These are phyloP conservation scores for Babesia microti DNA, from an alignment of 169 alveolate species.

Conservation along the genomic window DNA sequence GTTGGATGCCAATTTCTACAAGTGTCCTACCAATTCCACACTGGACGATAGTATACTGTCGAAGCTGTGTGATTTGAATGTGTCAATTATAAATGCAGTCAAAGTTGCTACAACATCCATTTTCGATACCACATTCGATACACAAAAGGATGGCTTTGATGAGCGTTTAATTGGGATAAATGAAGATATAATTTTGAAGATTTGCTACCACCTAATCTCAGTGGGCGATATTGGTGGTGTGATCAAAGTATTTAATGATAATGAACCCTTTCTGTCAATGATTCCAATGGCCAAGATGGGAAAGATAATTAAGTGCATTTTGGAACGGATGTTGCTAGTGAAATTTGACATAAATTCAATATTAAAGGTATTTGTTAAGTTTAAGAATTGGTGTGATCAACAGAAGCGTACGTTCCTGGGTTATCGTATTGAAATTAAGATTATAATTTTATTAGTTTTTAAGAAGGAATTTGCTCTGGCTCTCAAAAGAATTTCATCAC, in stretches of 20 bases:
- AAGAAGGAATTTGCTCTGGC: slow-evolving; percentile 73
- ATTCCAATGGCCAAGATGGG: slow-evolving; percentile 67
- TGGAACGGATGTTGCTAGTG: slow-evolving; percentile 55
- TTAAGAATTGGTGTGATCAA: slow-evolving; percentile 83
- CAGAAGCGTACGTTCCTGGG: slow-evolving; percentile 85
- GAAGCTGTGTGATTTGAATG: no score
- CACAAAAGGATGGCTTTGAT: no score
- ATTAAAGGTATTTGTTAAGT: slow-evolving; percentile 72
- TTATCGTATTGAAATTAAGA: slow-evolving; percentile 80
- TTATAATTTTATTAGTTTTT: slow-evolving; percentile 73
- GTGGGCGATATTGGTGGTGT: slow-evolving; percentile 50
- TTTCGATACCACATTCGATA: no score
- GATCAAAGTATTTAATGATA: slow-evolving; percentile 49
- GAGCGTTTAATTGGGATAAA: slow-evolving; percentile 34
- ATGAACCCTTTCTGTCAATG: slow-evolving; percentile 54
- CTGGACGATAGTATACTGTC: no score
- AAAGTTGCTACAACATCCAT: no score
- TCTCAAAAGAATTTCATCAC: slow-evolving; percentile 65
- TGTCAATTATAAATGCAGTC: no score
- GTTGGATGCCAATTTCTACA: no score
- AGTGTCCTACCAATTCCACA: no score
- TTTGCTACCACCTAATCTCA: slow-evolving; percentile 29
- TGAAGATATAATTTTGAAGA: slow-evolving; percentile 29
- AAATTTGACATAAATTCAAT: slow-evolving; percentile 49
- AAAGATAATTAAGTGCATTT: slow-evolving; percentile 46